Evolutionary conservation across 176 grass and related monocot genomes (phyloP), one percentile per base, ranked within the genome.

Genomic region (Musa schizocarpa): DNA sequence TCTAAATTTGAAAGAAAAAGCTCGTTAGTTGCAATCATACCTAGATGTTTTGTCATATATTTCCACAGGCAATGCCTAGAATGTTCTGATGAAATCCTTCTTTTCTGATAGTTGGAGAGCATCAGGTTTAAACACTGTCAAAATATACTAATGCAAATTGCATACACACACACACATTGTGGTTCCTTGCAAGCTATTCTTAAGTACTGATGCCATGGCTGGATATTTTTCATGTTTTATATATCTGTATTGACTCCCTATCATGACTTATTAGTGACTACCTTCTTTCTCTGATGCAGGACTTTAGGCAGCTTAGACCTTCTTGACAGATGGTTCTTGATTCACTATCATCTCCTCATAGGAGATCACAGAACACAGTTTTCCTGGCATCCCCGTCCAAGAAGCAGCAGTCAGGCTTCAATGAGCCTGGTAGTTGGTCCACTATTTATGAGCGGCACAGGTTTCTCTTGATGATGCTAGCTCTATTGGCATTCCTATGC

Each of bases 401-500:
- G 85, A 96, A 82, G 74, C 75, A 74, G 82, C 83, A 78, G 70
- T 80, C 81, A 74, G 84, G 89, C 65, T 76, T 85, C 5, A 89
- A 92, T 23, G 92, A 92, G 0, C 52, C 75, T 2, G 76, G 84
- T 79, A 82, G 81, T 78, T 96, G 92, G 92, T 84, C 34, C 34
- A 43, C 34, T 43, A 43, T 43, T 43, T 43, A 5, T 43, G 34
- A 43, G 34, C 34, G 34, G 34, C 92, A 96, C 74, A 82, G 85
- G 50, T 92, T 96, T 74, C 92, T 96, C 76, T 68, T 96, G 27
- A 96, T 85, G 25, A 92, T 82, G 48, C 87, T 96, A 53, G 73
- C 89, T 49, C 68, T 96, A n/a, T 86, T 96, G 80, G 85, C 78
- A 72, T 96, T 96, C 53, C 85, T 92, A 50, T 96, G 92, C 83